These are phyloP conservation scores for Otatea glauca DNA, from an alignment of 176 grass and related monocot genomes.

Conservation along the genomic window DNA sequence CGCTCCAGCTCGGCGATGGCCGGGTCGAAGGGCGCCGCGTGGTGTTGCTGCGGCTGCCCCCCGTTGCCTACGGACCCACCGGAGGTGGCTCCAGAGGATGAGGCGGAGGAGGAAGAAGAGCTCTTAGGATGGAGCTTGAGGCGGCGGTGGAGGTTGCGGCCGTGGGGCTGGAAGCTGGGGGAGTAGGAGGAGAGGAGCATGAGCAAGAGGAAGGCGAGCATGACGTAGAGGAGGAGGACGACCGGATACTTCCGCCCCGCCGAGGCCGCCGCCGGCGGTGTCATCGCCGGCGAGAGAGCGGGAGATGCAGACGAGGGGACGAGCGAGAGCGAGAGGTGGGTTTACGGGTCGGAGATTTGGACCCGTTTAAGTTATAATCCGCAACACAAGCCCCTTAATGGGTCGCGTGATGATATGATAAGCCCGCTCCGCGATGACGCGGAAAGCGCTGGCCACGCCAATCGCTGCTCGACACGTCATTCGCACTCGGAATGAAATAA, in stretches of 20 bases:
- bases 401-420: not conserved
- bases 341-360: conserved; percentile 42
- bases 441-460: not conserved
- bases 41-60: conserved; percentile 31
- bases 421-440: conserved; percentile 12
- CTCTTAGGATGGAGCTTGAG: conserved; percentile 57
- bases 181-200: conserved; percentile 60
- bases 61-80: not conserved
- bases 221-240: conserved; percentile 56
- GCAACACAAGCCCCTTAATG: not conserved
- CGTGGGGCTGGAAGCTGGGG: conserved; percentile 30
- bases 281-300: conserved; percentile 39
- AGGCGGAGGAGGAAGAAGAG: conserved; percentile 18
- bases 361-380: conserved; percentile 38
- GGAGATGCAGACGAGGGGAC: conserved; percentile 9
- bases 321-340: not conserved
- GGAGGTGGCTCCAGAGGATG: conserved; percentile 11
- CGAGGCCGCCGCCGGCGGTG: conserved; percentile 10
- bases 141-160: conserved; percentile 65
- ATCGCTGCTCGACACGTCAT: not conserved
- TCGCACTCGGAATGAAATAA: too few relatives aligned
- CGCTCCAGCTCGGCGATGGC: conserved; percentile 72
- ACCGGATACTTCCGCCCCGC: conserved; percentile 39
- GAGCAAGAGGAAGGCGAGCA: conserved; percentile 51
- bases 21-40: conserved; percentile 65